phyloP scores from a whole-genome alignment of 805 yeast species.

The Torulaspora franciscae region DNA sequence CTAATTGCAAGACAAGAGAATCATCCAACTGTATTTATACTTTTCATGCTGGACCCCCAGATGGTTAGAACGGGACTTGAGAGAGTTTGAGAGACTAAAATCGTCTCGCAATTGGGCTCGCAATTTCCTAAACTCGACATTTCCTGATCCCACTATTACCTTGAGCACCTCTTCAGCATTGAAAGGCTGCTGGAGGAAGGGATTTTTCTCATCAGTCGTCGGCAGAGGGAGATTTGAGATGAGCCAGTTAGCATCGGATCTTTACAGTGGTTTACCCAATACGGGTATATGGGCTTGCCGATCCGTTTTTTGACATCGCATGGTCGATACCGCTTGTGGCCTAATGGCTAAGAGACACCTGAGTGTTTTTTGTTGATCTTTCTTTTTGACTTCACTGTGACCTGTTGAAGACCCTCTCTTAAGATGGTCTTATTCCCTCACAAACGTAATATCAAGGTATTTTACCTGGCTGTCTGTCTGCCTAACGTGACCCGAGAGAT shows the following conservation, averaged over 20 bases:
- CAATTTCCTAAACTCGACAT: neutral
- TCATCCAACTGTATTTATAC: slow-evolving; percentile 5
- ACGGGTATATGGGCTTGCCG: neutral
- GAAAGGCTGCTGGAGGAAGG: neutral
- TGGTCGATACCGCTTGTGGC: neutral
- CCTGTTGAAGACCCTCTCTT: neutral
- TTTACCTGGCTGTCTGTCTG: too few relatives aligned
- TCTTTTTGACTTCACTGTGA: neutral
- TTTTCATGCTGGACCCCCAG: neutral
- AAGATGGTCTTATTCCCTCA: neutral
- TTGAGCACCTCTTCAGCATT: neutral
- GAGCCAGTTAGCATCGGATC: neutral
- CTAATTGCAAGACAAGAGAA: neutral
- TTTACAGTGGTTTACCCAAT: neutral
- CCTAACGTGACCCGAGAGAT: neutral
- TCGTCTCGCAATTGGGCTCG: neutral
- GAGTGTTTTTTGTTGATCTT: neutral
- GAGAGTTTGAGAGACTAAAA: slow-evolving; percentile 4
- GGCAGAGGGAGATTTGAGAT: neutral
- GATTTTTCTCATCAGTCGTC: neutral
- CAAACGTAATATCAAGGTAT: neutral
- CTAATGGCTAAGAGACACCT: neutral
- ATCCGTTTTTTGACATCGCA: neutral
- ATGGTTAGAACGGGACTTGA: slow-evolving; percentile 1
- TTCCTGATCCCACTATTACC: slow-evolving; percentile 3